These are phyloP conservation scores for Acacia melanoxylon DNA, from an alignment of 306 rosid species.

Conservation along the genomic window DNA sequence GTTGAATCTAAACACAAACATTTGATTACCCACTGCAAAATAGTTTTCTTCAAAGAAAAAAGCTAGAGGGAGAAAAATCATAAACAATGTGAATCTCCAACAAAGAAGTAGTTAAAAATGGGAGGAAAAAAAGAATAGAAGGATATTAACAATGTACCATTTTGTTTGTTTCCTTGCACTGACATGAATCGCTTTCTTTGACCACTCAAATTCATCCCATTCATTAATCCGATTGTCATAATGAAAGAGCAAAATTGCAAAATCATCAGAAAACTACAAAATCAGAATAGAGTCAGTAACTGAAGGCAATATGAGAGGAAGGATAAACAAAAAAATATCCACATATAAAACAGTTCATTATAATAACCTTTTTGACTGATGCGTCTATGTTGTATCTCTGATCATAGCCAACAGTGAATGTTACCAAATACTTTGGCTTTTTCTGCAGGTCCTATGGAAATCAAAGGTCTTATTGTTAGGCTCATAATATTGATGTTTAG, in stretches of 20 bases:
- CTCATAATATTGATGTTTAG: slow-evolving; percentile 6
- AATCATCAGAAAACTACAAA: slow-evolving; percentile 89
- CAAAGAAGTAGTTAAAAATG: neutral
- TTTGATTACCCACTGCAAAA: slow-evolving; percentile 6
- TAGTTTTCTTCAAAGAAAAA: neutral
- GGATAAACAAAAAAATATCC: slow-evolving; percentile 17
- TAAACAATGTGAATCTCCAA: neutral
- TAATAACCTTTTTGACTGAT: slow-evolving; percentile 73
- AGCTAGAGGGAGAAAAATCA: neutral
- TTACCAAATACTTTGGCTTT: slow-evolving; percentile 85
- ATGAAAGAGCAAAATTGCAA: slow-evolving; percentile 94
- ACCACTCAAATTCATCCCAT: slow-evolving; percentile 98
- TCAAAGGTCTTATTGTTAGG: slow-evolving; percentile 37
- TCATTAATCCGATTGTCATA: slow-evolving; percentile 89
- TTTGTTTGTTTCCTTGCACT: slow-evolving; percentile 78
- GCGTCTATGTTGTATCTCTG: slow-evolving; percentile 85
- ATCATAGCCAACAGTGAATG: slow-evolving; percentile 89
- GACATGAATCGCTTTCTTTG: slow-evolving; percentile 85
- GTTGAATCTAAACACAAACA: slow-evolving; percentile 13
- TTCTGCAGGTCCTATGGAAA: slow-evolving; percentile 80
- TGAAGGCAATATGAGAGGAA: slow-evolving; percentile 29
- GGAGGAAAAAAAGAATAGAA: neutral
- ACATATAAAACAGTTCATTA: slow-evolving; percentile 9
- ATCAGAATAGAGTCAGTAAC: slow-evolving; percentile 39
- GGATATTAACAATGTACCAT: slow-evolving; percentile 12